Evolutionary conservation across 1,139 yeast genomes (phyloP).

Genomic region (Hansenula anomala): DNA sequence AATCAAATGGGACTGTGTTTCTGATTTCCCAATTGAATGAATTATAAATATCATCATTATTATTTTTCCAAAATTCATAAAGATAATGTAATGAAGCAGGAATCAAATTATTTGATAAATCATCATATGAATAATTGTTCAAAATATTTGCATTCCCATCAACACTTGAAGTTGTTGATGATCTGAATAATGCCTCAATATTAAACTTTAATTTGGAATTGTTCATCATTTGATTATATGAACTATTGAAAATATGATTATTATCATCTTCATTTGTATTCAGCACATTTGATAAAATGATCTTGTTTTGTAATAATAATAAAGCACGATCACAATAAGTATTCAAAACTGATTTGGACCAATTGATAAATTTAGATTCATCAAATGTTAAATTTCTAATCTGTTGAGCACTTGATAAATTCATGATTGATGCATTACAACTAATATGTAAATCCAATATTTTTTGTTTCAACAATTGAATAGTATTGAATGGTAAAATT

Average conservation of each 20-base stretch:
- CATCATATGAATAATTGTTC: conserved; percentile 38
- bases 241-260: conserved; percentile 19
- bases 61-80: conserved; percentile 39
- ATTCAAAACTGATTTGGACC: conserved; percentile 44
- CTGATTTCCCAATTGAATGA: conserved; percentile 56
- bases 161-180: no score
- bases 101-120: conserved; percentile 46
- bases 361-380: conserved; percentile 43
- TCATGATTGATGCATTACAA: conserved; percentile 41
- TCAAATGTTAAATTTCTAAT: conserved; percentile 27
- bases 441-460: conserved; percentile 44
- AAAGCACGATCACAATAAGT: conserved; percentile 51
- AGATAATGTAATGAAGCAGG: conserved; percentile 56
- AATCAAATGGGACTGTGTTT: conserved; percentile 55
- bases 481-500: conserved; percentile 28
- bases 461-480: conserved; percentile 40
- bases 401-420: conserved; percentile 21
- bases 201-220: conserved; percentile 20
- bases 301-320: conserved; percentile 51
- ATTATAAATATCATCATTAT: conserved; percentile 26
- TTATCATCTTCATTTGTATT: conserved; percentile 21
- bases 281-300: conserved; percentile 24
- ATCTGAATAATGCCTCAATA: conserved; percentile 11
- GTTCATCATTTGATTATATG: conserved; percentile 23
- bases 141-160: conserved; percentile 4